These are phyloP conservation scores for Avicennia marina DNA, from an alignment of 257 asterid genomes.

Conservation along the genomic window DNA sequence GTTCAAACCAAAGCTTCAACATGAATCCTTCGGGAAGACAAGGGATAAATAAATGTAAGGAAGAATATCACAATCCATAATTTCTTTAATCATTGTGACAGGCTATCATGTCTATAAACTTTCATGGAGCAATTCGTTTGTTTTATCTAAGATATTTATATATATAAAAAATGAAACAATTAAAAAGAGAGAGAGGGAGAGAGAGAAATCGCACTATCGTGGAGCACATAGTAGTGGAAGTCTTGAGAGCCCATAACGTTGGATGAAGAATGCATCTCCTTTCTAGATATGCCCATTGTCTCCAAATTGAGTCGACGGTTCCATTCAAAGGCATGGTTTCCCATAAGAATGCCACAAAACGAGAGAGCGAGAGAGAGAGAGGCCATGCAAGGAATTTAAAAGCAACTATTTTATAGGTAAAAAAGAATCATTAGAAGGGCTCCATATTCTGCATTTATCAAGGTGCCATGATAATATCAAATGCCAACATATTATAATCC, in stretches of 20 bases:
- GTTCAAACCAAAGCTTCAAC: background rate
- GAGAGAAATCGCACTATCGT: background rate
- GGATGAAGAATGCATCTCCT: background rate
- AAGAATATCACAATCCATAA: slow-evolving; percentile 3
- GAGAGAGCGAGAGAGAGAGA: too few relatives aligned
- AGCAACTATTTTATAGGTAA: too few relatives aligned
- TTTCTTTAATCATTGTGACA: slow-evolving; percentile 18
- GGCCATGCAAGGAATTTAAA: too few relatives aligned
- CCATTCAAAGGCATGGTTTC: background rate
- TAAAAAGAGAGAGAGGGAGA: too few relatives aligned
- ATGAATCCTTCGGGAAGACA: slow-evolving; percentile 8
- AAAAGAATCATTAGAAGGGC: too few relatives aligned
- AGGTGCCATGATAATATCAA: too few relatives aligned
- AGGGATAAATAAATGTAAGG: background rate
- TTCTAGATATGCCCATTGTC: slow-evolving; percentile 17
- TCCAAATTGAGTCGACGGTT: background rate
- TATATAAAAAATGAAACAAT: background rate
- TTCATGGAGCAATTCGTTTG: background rate
- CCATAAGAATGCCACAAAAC: background rate
- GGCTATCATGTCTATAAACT: slow-evolving; percentile 11
- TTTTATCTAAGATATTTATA: background rate
- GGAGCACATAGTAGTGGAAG: slow-evolving; percentile 27
- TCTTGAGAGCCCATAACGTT: slow-evolving; percentile 13
- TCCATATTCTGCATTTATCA: too few relatives aligned
- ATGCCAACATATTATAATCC: too few relatives aligned